Evolutionary conservation across 2,329 filamentous ascomycete species (phyloP).

Genomic region (Fusarium sp.): DNA sequence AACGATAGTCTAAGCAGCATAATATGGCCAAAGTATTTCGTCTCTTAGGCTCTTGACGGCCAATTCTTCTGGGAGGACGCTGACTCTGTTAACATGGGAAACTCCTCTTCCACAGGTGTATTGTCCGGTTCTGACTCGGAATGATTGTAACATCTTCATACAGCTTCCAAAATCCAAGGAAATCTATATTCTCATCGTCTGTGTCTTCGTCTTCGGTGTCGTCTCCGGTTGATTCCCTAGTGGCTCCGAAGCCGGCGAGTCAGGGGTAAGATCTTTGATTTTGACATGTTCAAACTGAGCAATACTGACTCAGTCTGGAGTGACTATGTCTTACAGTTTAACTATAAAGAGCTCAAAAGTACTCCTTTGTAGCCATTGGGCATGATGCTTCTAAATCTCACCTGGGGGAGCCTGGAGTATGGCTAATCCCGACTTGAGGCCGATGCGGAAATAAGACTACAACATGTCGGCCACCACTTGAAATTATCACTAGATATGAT

Average conservation of each 20-base stretch:
- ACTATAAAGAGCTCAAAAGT: neutral
- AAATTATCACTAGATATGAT: neutral
- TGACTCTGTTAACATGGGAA: too few species aligned
- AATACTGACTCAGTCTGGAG: neutral
- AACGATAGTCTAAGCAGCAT: neutral
- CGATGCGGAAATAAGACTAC: neutral
- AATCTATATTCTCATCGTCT: neutral
- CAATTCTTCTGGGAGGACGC: too few species aligned
- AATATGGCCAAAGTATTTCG: neutral
- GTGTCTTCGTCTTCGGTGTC: neutral
- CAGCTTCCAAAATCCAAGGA: accelerated
- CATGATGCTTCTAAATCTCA: neutral
- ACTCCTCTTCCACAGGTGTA: neutral
- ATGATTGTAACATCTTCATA: neutral
- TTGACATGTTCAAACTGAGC: neutral
- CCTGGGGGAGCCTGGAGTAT: neutral
- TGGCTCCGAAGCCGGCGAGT: neutral
- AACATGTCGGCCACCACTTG: neutral
- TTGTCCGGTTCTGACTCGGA: neutral
- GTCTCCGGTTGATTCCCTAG: neutral
- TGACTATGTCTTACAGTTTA: neutral
- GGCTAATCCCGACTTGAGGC: too few species aligned
- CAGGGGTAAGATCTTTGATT: neutral
- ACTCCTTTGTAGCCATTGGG: accelerated
- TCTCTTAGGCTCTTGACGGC: neutral